Base-by-base conservation (phyloP, 2,329 filamentous ascomycete genomes). In the Trichophyton simii region DNA sequence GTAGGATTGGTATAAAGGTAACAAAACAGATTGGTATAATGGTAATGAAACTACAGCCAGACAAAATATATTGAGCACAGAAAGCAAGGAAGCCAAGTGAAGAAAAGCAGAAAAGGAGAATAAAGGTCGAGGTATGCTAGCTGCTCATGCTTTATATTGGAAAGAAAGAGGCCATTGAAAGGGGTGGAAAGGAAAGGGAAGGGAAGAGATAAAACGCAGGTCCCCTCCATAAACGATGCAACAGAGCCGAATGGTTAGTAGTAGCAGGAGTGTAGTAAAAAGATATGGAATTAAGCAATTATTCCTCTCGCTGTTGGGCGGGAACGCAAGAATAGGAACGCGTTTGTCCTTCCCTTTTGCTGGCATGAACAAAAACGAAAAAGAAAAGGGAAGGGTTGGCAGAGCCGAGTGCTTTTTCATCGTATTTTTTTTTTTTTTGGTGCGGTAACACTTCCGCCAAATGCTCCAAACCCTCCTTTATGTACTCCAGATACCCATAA, bases 11-110 rank as follows among this genome's bases (percentile, higher is more conserved):
- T 42, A 59, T 38, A 46, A 59, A 22, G 22, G 57, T 31, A 34
- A 52, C 34, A 42, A 48, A 52, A 59, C 44, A 59, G 58, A 59
- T 59, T 48, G 58, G 58, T 59, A 59, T 59, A 59, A 59, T 59
- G 31, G 31, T 59, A 59, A 59, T 59, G 41, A 52, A 52, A 42
- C 57, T 46, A 58, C 36, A 58, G 31, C 41, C 57, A 58, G 57
- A 25, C 57, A 52, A 52, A 52, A 50, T 25, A 58, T 20, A 20
- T 58, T 42, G 55, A 58, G 41, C 20, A 42, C 25, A 36, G 50
- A 55, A 20, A 42, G 18, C 11, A 20, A 42, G 25, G 41, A 58
- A 58, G 13, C 18, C 55, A 28, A 41, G 41, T 20, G 20, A 28
- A n/a, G 41, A n/a, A 18, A 44, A 44, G 18, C 4, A 44, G 1